Evolutionary conservation across 352 stramenopile genomes (phyloP).

Genomic region (Globisporangium perplexum): DNA sequence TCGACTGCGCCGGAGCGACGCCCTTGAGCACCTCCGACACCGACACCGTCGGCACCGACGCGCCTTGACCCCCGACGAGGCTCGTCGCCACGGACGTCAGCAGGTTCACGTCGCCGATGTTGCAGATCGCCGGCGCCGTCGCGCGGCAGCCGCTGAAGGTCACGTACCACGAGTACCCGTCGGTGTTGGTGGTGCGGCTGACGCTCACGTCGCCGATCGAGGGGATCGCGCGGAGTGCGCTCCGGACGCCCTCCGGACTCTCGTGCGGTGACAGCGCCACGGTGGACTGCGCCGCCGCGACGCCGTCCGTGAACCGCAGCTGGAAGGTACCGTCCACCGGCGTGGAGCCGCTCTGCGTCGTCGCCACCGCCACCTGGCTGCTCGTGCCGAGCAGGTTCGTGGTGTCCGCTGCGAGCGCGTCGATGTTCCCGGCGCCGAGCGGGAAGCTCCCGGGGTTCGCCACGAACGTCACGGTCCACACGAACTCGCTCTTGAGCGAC

Average conservation of each 20-base stretch:
- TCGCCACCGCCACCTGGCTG: slow-evolving; percentile 29
- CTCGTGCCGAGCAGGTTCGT: slow-evolving; percentile 39
- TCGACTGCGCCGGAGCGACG: slow-evolving; percentile 30
- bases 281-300: slow-evolving; percentile 23
- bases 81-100: slow-evolving; percentile 41
- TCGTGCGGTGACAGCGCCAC: slow-evolving; percentile 55
- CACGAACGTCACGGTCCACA: slow-evolving; percentile 92
- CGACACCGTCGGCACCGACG: slow-evolving; percentile 32
- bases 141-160: slow-evolving; percentile 85
- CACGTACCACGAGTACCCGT: slow-evolving; percentile 88
- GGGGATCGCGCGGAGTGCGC: slow-evolving; percentile 36
- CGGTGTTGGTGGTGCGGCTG: slow-evolving; percentile 35
- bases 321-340: slow-evolving; percentile 62
- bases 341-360: slow-evolving; percentile 38
- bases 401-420: slow-evolving; percentile 30
- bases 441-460: slow-evolving; percentile 93
- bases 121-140: slow-evolving; percentile 78
- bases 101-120: slow-evolving; percentile 79
- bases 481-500: slow-evolving; percentile 87
- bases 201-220: slow-evolving; percentile 66
- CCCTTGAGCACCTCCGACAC: slow-evolving; percentile 55
- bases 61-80: slow-evolving; percentile 34
- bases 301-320: slow-evolving; percentile 33
- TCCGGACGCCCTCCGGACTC: slow-evolving; percentile 28
- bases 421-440: slow-evolving; percentile 60